Base-by-base conservation (phyloP, 805 yeast species). In the Candida anglica region DNA sequence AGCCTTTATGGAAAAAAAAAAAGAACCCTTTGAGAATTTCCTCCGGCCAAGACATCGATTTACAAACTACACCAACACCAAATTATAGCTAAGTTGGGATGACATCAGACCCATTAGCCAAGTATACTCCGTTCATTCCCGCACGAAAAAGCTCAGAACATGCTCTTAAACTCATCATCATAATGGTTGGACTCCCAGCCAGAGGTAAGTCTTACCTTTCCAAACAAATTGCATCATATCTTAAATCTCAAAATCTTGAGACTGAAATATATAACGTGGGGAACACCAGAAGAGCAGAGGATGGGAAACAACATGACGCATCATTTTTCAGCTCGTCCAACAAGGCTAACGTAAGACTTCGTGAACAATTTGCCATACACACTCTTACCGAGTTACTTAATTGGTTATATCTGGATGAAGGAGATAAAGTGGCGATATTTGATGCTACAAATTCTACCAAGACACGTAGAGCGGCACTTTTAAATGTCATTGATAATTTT, bases 131-230 rank as follows among this genome's bases (percentile, higher is more conserved):
- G 16, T 32, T 24, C 22, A 18, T 25, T 7, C 34, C 34, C 13
- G 9, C 16, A 13, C 6, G 20, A 13, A 14, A 3, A 7, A 9
- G 9, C 9, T 15, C 34, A 3, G n/a, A 11, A 5, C 34, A 25
- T 15, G 29, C 34, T 4, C 28, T 32, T 18, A 81, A 84, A 48
- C 67, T 86, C 31, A 89, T 87, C 10, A 84, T 87, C 33, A 87
- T 87, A 17, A 87, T 87, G 96, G 94, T 87, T 11, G 96, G 96
- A 0, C 57, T 79, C 19, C 96, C 96, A 0, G 95, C 95, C 0
- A 68, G 95, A 24, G 96, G 96, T 6, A 87, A 87, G 55, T 81
- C 91, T 1, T 87, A 86, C 53, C 75, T 87, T 40, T 84, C 95
- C 32, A 87, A 85, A 56, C 87, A 87, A 52, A 68, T 87, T 32